Evolutionary conservation across 441 rosid species (phyloP).

Genomic region (Croton setiger): DNA sequence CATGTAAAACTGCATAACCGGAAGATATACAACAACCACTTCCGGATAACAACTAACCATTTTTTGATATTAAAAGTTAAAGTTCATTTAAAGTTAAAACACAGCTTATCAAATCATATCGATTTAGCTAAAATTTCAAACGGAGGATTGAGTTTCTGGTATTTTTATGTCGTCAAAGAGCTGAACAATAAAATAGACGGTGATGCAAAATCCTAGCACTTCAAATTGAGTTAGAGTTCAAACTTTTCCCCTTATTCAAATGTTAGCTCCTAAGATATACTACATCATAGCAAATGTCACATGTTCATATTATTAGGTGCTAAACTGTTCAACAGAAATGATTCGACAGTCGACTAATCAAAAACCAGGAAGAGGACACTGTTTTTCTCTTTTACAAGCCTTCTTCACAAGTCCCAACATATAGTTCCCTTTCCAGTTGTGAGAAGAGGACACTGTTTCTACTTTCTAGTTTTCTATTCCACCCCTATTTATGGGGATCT

Average conservation of each 20-base stretch:
- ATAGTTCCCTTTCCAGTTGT: too few species aligned
- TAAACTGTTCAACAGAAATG: background rate
- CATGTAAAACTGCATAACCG: background rate
- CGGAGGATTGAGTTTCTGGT: too few species aligned
- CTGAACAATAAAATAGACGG: too few species aligned
- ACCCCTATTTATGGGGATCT: too few species aligned
- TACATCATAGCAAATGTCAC: background rate
- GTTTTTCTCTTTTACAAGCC: too few species aligned
- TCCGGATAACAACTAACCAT: background rate
- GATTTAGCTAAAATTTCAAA: background rate
- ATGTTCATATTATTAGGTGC: background rate
- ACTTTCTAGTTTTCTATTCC: too few species aligned
- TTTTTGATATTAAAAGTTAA: background rate
- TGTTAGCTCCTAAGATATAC: background rate
- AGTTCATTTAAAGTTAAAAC: background rate
- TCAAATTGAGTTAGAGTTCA: background rate
- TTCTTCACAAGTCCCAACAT: too few species aligned
- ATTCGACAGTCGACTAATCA: background rate
- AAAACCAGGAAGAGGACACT: background rate
- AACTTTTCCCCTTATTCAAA: background rate
- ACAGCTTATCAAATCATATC: background rate
- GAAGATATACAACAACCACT: background rate
- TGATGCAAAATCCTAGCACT: too few species aligned
- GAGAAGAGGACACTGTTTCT: too few species aligned
- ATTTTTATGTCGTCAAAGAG: too few species aligned